Conservation (phyloP, 768 basidiomycete species). For the Psilocybe cubensis region DNA sequence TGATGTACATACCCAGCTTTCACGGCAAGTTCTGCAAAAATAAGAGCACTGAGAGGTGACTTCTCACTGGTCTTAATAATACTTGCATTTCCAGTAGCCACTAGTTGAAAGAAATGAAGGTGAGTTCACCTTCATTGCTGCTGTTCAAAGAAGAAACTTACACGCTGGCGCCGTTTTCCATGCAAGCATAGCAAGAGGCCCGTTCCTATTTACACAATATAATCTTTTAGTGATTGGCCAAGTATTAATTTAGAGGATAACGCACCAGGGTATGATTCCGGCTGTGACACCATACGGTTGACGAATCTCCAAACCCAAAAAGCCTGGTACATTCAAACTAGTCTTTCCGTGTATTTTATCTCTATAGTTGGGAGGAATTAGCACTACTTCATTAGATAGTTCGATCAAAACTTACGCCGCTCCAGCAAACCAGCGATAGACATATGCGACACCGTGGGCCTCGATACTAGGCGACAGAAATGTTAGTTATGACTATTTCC, state of each 20-base stretch:
- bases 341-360: slow-evolving; percentile 8
- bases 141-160: neutral
- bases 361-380: neutral
- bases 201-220: slow-evolving; percentile 3
- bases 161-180: slow-evolving; percentile 9
- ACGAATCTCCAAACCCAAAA: slow-evolving; percentile 3
- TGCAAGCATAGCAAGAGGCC: slow-evolving; percentile 4
- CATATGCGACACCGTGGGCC: slow-evolving; percentile 16
- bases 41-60: slow-evolving; percentile 67
- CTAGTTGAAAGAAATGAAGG: neutral
- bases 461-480: slow-evolving; percentile 5
- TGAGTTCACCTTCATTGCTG: too few relatives aligned
- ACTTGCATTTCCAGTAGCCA: slow-evolving; percentile 9
- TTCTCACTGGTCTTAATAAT: slow-evolving; percentile 61
- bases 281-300: slow-evolving; percentile 9
- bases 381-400: neutral
- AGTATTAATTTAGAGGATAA: neutral
- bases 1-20: slow-evolving; percentile 64
- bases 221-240: neutral
- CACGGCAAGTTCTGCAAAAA: slow-evolving; percentile 48
- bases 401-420: neutral
- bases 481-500: too few relatives aligned
- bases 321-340: slow-evolving; percentile 3
- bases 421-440: neutral
- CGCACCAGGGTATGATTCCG: slow-evolving; percentile 6